phyloP scores from a whole-genome alignment of 1,139 yeast species.

The Nematodospora anomalae region DNA sequence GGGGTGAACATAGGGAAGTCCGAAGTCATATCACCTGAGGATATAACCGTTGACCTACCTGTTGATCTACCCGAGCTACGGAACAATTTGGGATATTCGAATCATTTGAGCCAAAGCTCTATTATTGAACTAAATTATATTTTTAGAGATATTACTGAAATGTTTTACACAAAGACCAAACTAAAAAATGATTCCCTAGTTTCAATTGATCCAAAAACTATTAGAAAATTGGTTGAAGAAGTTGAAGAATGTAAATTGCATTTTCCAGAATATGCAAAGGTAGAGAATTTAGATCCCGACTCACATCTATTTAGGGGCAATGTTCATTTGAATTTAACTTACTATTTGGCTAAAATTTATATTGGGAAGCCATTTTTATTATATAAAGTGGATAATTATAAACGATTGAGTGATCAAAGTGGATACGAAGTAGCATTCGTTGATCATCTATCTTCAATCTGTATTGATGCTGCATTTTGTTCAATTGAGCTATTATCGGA shows the following conservation, averaged over 20 bases:
- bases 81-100: conserved; percentile 17
- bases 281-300: conserved; percentile 13
- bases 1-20: conserved; percentile 20
- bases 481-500: conserved; percentile 18
- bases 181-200: conserved; percentile 10
- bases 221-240: conserved; percentile 16
- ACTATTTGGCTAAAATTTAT: conserved; percentile 20
- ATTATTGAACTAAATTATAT: conserved; percentile 16
- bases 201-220: conserved; percentile 16
- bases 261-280: conserved; percentile 15
- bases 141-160: conserved; percentile 17
- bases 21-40: conserved; percentile 15
- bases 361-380: conserved; percentile 22
- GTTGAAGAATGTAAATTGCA: conserved; percentile 15
- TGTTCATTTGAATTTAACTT: conserved; percentile 18
- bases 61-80: conserved; percentile 13
- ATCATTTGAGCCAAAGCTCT: conserved; percentile 17
- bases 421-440: conserved; percentile 18
- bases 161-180: conserved; percentile 10
- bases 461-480: conserved; percentile 22
- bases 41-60: conserved; percentile 18
- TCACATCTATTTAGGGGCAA: conserved; percentile 16
- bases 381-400: conserved; percentile 19
- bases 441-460: conserved; percentile 19
- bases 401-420: conserved; percentile 8